Evolutionary conservation across 2,329 filamentous ascomycete genomes (phyloP).

Genomic region (Aspergillus quadrilineatus): DNA sequence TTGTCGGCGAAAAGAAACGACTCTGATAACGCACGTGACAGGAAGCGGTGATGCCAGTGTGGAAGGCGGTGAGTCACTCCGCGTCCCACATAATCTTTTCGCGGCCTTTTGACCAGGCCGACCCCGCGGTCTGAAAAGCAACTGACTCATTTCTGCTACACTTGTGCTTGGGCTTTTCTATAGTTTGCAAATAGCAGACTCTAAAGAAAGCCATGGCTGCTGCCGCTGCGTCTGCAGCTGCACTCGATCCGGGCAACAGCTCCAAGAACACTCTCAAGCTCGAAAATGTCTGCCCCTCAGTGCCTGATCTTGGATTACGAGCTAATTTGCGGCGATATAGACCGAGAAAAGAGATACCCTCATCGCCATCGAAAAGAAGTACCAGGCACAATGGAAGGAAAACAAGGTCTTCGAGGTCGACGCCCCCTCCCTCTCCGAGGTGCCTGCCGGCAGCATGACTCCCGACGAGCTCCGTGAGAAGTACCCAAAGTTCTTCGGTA

Average conservation of each 20-base stretch:
- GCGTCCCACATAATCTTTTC: constrained; percentile 24
- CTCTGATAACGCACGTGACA: constrained; percentile 24
- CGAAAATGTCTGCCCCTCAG: constrained; percentile 51
- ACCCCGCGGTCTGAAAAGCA: constrained; percentile 20
- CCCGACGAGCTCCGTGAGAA: constrained; percentile 74
- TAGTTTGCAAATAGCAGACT: constrained; percentile 28
- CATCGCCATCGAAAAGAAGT: constrained; percentile 71
- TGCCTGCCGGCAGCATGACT: constrained; percentile 71
- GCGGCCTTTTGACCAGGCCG: constrained; percentile 15
- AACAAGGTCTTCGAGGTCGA: constrained; percentile 78
- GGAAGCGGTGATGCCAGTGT: not conserved
- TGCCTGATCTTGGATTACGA: constrained; percentile 18
- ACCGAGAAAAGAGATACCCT: constrained; percentile 34
- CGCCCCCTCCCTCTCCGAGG: constrained; percentile 75
- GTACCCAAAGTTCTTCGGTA: constrained; percentile 87
- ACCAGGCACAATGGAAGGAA: constrained; percentile 81
- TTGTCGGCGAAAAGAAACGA: constrained; percentile 24
- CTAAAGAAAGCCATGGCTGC: constrained; percentile 39
- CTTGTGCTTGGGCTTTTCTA: constrained; percentile 19
- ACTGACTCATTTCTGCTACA: constrained; percentile 8
- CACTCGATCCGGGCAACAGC: constrained; percentile 55
- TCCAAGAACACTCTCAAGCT: constrained; percentile 64
- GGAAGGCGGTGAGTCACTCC: constrained; percentile 20
- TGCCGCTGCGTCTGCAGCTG: constrained; percentile 53
- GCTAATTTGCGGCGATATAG: constrained; percentile 22